Base-by-base conservation (phyloP, 163 green algal species). In the Chlorella variabilis region DNA sequence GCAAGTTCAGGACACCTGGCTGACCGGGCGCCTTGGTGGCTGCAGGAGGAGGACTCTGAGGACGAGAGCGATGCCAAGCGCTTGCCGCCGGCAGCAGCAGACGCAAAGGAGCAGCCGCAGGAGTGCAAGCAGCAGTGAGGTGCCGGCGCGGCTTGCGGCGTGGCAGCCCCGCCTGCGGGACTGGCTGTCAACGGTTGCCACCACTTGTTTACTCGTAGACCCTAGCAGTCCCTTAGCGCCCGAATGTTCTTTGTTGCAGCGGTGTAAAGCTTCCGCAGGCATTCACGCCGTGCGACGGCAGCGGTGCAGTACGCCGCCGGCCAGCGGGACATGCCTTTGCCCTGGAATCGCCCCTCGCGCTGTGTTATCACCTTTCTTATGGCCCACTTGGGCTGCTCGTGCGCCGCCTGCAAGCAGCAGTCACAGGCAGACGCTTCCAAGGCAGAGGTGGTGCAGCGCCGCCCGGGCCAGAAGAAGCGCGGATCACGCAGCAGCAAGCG, bases 61-160 rank as follows among this genome's bases (percentile, higher is more conserved):
- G 78, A 81, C 7, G 74, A 82, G 39, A 51, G 21, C 2, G 75
- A 84, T 9, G 68, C 38, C 7, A 83, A 87, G 49, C 48, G 27
- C 33, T 48, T 75, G 68, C 62, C 56, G 68, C 62, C 48, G 4
- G 45, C 77, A 1, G 71, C 56, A 33, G 62, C 42, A 13, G 87
- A 88, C 36, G 59, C 48, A 42, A 81, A 85, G 45, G 84, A 88
- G 58, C 83, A 90, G 70, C 87, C 87, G 65, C 73, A 84, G 56
- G 88, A 92, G 71, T 92, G 88, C 88, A 92, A 91, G 79, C 88
- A 92, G 84, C 88, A 92, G 74, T 86, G 56, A 71, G 20, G 33
- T n/a, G n/a, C n/a, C n/a, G n/a, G n/a, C n/a, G n/a, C n/a, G n/a
- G n/a, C n/a, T n/a, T n/a, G n/a, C n/a, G n/a, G n/a, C n/a, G n/a